A percentile compares a stretch with the other conserved stretches of the same genome.
These are phyloP conservation scores for Dendrostoma leiphaemia DNA, from an alignment of 2,329 filamentous ascomycete genomes.

Conservation along the genomic window DNA sequence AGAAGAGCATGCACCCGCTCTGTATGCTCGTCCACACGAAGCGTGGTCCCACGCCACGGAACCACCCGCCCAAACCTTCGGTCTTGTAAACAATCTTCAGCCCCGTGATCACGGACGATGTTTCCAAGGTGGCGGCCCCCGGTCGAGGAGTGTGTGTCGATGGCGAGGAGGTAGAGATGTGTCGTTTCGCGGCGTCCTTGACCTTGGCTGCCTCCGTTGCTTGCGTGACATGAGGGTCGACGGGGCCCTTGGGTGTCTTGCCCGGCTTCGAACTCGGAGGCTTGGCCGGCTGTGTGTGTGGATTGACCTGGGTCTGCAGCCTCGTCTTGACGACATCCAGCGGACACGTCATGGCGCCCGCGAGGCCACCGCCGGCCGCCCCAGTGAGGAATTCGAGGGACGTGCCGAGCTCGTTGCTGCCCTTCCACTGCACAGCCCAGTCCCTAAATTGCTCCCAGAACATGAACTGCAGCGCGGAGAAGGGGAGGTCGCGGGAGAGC, in stretches of 20 bases:
- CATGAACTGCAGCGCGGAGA: constrained; percentile 94
- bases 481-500: constrained; percentile 88
- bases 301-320: constrained; percentile 82
- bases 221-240: constrained; percentile 21
- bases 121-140: constrained; percentile 77
- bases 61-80: constrained; percentile 87
- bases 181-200: constrained; percentile 56
- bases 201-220: constrained; percentile 28
- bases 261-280: constrained; percentile 25
- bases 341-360: constrained; percentile 91
- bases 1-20: constrained; percentile 91
- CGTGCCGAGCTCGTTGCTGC: constrained; percentile 80
- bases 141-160: constrained; percentile 79
- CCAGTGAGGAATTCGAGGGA: constrained; percentile 85
- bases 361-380: constrained; percentile 84
- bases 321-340: constrained; percentile 97
- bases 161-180: constrained; percentile 87
- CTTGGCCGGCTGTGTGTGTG: constrained; percentile 27
- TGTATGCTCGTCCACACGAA: constrained; percentile 97
- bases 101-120: constrained; percentile 83
- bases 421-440: constrained; percentile 75
- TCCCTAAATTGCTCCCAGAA: constrained; percentile 95
- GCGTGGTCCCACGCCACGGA: constrained; percentile 88
- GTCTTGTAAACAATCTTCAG: constrained; percentile 84
- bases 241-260: constrained; percentile 19